Evolutionary conservation across 2,329 filamentous ascomycete species (phyloP).

Genomic region (Catunica adiposa): DNA sequence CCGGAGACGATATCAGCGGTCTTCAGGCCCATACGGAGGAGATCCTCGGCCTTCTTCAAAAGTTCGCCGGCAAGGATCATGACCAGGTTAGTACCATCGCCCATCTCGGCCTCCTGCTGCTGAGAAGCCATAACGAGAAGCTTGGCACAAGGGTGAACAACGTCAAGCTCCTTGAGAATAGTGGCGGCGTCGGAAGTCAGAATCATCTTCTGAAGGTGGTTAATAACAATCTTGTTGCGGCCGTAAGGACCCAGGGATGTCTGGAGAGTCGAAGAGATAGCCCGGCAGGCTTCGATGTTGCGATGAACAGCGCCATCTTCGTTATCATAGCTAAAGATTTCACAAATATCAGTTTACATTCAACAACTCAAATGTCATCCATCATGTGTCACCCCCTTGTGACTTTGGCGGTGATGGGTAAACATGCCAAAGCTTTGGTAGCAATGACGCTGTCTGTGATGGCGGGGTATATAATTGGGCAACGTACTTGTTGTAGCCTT

Average conservation of each 20-base stretch:
- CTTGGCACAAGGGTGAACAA: constrained; percentile 95
- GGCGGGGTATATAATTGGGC: constrained; percentile 14
- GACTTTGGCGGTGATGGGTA: background rate
- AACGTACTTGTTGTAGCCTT: constrained; percentile 83
- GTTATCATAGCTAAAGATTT: constrained; percentile 67
- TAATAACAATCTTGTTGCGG: constrained; percentile 99
- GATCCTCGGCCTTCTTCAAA: constrained; percentile 89
- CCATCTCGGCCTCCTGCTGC: constrained; percentile 98
- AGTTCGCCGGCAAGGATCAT: constrained; percentile 91
- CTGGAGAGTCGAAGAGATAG: constrained; percentile 90
- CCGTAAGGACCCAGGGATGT: constrained; percentile 94
- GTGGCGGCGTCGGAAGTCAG: constrained; percentile 95
- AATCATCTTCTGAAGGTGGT: constrained; percentile 99
- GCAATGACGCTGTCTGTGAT: constrained; percentile 1
- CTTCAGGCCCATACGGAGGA: constrained; percentile 92
- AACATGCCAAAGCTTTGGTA: constrained; percentile 1
- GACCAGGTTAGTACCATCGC: constrained; percentile 93
- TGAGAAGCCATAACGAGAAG: constrained; percentile 96
- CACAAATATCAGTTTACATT: constrained; percentile 19
- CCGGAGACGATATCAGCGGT: constrained; percentile 93
- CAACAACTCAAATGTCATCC: background rate
- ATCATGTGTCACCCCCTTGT: background rate
- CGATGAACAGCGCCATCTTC: constrained; percentile 97
- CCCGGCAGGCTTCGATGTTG: constrained; percentile 96
- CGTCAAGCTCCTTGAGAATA: constrained; percentile 91